Evolutionary conservation across 805 yeast genomes (phyloP), one percentile per base, ranked within the genome.

Genomic region (Pichia membranifaciens): DNA sequence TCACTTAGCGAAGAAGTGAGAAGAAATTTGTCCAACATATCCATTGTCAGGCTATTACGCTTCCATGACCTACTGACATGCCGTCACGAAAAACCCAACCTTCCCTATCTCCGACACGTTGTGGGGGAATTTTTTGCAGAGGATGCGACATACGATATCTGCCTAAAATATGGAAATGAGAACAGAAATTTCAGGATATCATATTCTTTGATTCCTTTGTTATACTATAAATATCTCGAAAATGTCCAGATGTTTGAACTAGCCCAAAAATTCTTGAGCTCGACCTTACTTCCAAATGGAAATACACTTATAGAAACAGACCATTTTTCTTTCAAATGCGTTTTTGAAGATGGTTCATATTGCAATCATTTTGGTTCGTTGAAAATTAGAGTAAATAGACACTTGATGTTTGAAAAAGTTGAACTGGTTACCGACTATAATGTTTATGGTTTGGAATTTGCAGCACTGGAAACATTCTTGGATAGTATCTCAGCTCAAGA

Each of bases 291-390:
- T 41, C 72, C 78, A 4, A 72, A 76, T 51, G 81, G 81, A 0
- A 70, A 75, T 5, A 74, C 79, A 0, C 71, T 74, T 45, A 61
- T 82, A 31, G 82, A 79, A 36, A 74, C 81, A 41, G 70, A 78
- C 12, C 67, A 78, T 38, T 68, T 75, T 32, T 65, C 75, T 1
- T 62, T 75, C 40, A 68, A 75, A 16, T 75, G 73, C 53, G 71
- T 75, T 61, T 85, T 79, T 58, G 63, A 68, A 2, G 95, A 87
- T 63, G 95, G 93, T 0, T 81, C 90, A 3, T 74, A 74, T 54
- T 79, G 85, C 8, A 73, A 77, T 9, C 75, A 82, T 41, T 70
- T 71, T 48, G 87, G 91, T 0, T 77, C 76, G 17, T 64, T 82
- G 37, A 79, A 79, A 52, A 77, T 85, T 9, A 69, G 79, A 6